Conservation (phyloP, 2,329 filamentous ascomycete genomes). For the Pseudogymnoascus sp. region DNA sequence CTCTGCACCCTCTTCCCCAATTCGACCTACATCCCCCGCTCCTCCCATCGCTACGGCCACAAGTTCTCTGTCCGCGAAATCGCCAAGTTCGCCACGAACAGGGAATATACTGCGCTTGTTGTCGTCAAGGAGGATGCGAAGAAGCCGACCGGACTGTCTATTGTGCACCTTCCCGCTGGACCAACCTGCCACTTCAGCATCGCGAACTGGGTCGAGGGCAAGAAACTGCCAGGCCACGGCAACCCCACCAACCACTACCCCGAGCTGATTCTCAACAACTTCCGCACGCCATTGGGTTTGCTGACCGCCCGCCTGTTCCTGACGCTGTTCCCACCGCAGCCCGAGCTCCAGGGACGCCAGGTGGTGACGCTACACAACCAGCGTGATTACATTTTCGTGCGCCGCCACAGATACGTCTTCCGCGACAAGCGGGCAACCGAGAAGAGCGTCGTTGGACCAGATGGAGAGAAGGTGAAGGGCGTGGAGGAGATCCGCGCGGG, state of each 20-base stretch:
- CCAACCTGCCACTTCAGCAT: conserved; percentile 92
- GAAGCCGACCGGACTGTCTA: conserved; percentile 69
- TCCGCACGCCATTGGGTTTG: conserved; percentile 85
- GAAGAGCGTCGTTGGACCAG: conserved; percentile 73
- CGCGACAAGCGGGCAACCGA: conserved; percentile 80
- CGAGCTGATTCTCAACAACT: conserved; percentile 87
- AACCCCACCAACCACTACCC: conserved; percentile 86
- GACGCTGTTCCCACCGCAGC: conserved; percentile 68
- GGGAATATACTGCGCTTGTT: conserved; percentile 75
- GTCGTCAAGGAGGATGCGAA: conserved; percentile 88
- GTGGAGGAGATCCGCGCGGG: conserved; percentile 81
- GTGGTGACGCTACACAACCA: conserved; percentile 92
- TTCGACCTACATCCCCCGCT: conserved; percentile 75
- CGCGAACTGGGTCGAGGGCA: conserved; percentile 83
- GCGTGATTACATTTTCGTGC: conserved; percentile 90
- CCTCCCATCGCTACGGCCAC: conserved; percentile 73
- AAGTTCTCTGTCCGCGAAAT: conserved; percentile 93
- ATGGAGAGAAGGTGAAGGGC: conserved; percentile 77
- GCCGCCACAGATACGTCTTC: conserved; percentile 87
- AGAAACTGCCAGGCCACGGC: conserved; percentile 78
- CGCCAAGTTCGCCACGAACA: conserved; percentile 71
- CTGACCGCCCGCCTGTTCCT: conserved; percentile 81
- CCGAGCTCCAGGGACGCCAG: conserved; percentile 78
- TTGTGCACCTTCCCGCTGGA: conserved; percentile 75
- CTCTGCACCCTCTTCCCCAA: conserved; percentile 76